phyloP scores from a whole-genome alignment of 179 eudicot species.

The Amaranthus tricolor region DNA sequence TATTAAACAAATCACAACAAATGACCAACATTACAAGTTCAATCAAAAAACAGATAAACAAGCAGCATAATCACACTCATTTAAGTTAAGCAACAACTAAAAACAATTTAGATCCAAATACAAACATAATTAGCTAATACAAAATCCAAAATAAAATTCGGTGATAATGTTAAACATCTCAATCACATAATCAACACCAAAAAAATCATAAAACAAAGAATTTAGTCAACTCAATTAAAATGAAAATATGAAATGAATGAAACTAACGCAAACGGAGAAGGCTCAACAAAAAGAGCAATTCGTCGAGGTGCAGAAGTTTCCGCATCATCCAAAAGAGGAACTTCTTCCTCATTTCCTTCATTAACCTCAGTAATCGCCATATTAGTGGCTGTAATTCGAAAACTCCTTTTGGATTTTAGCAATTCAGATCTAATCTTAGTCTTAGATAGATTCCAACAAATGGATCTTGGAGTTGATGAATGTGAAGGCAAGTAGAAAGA shows the following conservation, averaged over 20 bases:
- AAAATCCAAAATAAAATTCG: background rate
- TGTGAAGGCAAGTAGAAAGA: background rate
- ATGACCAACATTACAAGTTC: background rate
- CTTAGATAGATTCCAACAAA: constrained; percentile 17
- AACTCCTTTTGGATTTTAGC: constrained; percentile 23
- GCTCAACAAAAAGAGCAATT: constrained; percentile 97
- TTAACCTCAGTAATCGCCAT: constrained; percentile 44
- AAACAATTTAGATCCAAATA: too few species aligned
- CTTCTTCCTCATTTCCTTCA: constrained; percentile 43
- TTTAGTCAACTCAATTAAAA: background rate
- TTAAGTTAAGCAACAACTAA: background rate
- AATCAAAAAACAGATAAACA: background rate
- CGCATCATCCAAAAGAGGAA: constrained; percentile 52
- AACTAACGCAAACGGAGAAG: constrained; percentile 94
- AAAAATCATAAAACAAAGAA: background rate
- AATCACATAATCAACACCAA: too few species aligned
- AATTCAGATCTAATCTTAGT: constrained; percentile 21
- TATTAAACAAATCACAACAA: background rate
- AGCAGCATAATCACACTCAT: background rate
- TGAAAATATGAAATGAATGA: background rate
- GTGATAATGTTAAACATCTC: background rate
- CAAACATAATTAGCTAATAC: background rate
- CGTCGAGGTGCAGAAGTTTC: constrained; percentile 72
- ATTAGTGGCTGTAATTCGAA: constrained; percentile 15
- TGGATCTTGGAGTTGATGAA: constrained; percentile 12